A percentile compares a stretch with the other conserved stretches of the same genome.
phyloP scores from a whole-genome alignment of 352 stramenopile genomes.

The Globisporangium emineosum region DNA sequence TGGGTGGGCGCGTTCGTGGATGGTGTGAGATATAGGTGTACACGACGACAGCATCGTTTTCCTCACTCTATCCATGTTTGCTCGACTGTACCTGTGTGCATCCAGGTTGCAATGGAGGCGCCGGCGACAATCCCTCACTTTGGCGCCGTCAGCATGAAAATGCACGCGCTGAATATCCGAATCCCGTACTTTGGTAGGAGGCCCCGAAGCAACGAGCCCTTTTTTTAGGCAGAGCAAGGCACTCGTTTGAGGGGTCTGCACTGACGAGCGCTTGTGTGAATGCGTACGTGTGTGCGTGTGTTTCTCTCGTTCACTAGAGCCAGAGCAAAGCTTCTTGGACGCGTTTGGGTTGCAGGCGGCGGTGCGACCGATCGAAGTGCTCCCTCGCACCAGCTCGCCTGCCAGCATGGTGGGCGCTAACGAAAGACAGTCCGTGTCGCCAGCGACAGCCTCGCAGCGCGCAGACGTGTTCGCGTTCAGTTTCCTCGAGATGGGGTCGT shows the following conservation, averaged over 20 bases:
- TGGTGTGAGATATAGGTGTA: neutral
- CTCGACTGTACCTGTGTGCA: neutral
- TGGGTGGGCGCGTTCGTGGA: constrained; percentile 1
- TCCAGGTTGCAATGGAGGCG: constrained; percentile 71
- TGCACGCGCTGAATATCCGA: constrained; percentile 51
- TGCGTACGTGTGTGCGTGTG: neutral
- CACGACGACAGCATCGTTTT: neutral
- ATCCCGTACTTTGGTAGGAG: constrained; percentile 62
- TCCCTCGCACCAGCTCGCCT: neutral
- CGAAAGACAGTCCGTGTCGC: neutral
- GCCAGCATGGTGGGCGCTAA: constrained; percentile 11
- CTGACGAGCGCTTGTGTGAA: neutral
- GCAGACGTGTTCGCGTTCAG: constrained; percentile 38
- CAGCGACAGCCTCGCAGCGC: neutral
- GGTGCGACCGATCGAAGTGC: neutral
- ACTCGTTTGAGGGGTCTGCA: neutral
- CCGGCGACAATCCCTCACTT: constrained; percentile 70
- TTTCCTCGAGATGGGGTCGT: constrained; percentile 70
- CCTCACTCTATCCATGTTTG: too few relatives aligned
- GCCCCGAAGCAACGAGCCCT: too few relatives aligned
- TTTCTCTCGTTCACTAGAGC: constrained; percentile 27
- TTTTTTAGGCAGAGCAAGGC: neutral
- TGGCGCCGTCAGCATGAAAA: constrained; percentile 48
- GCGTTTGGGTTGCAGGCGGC: constrained; percentile 40
- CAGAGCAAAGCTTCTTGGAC: constrained; percentile 49